Evolutionary conservation across 257 asterid species (phyloP).

Genomic region (Solanum medicagineum): DNA sequence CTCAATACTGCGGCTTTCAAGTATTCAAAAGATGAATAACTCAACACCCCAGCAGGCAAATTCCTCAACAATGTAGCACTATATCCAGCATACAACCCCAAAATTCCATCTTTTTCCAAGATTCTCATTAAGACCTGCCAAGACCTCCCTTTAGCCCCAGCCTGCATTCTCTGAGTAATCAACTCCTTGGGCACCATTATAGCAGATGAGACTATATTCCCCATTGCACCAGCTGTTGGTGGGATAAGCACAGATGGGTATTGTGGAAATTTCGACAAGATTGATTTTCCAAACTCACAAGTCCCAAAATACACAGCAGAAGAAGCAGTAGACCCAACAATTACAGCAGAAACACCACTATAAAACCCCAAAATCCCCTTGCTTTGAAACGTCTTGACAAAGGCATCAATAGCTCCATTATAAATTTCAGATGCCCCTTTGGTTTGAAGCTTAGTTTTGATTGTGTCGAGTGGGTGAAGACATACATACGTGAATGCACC

Average conservation of each 20-base stretch:
- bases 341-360: slow-evolving; percentile 87
- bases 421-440: slow-evolving; percentile 89
- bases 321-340: slow-evolving; percentile 87
- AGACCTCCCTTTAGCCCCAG: slow-evolving; percentile 91
- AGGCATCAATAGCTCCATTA: slow-evolving; percentile 67
- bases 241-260: slow-evolving; percentile 75
- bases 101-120: slow-evolving; percentile 77
- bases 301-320: slow-evolving; percentile 98
- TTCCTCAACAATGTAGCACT: slow-evolving; percentile 90
- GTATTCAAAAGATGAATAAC: slow-evolving; percentile 91
- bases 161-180: slow-evolving; percentile 94
- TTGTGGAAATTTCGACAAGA: slow-evolving; percentile 42
- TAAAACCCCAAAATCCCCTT: slow-evolving; percentile 80
- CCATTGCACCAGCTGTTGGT: slow-evolving; percentile 99
- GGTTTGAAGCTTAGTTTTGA: slow-evolving; percentile 93
- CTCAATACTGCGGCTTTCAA: slow-evolving; percentile 73
- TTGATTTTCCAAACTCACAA: slow-evolving; percentile 89
- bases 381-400: slow-evolving; percentile 63
- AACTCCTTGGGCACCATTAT: slow-evolving; percentile 95
- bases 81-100: slow-evolving; percentile 89
- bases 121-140: slow-evolving; percentile 80
- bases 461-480: slow-evolving; percentile 81
- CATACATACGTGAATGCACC: slow-evolving; percentile 96
- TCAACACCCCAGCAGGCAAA: slow-evolving; percentile 91
- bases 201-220: slow-evolving; percentile 83